Evolutionary conservation across 1,284 basidiomycete species (phyloP), one percentile per base, ranked within the genome.

Genomic region (Ustilago esculenta): DNA sequence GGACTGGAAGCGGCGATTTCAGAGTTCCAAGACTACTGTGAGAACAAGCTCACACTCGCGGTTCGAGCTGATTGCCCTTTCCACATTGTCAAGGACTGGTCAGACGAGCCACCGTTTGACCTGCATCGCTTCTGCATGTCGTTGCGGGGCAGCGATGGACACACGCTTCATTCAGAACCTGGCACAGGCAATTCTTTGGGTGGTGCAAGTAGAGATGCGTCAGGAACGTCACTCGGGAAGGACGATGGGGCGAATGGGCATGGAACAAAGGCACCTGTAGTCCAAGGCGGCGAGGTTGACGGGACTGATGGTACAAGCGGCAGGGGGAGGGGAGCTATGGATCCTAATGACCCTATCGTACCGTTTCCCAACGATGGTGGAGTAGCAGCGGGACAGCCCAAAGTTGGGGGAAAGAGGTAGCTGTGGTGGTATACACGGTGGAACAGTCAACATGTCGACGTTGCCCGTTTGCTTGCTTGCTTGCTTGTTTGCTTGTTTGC

Each of bases 11-110:
- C 43, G 0, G 66, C 66, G 1, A 50, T 69, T 12, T 25, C 32
- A 1, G 66, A 69, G n/a, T 69, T 69, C 33, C 59, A 63, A 41
- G 66, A 69, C 40, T 69, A 43, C 39, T 69, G 66, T 59, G 66
- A 69, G 23, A 69, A 69, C 43, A 69, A 69, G 41, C 29, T 69
- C 17, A 64, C 66, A 0, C 44, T 69, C 1, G 66, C 66, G 0
- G 66, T 69, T 1, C 50, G 66, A 1, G 66, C 66, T 21, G 66
- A 69, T 33, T 69, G 66, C 20, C 66, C 66, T 3, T 25, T 69
- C 1, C 59, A 64, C 48, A 20, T 61, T 10, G 66, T 69, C 4
- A 35, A 35, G 14, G 45, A 44, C 14, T 69, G 66, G 66, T 20
- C 15, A 10, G 66, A 69, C 43, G 66, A 69, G 24, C 66, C 66